These are phyloP conservation scores for Fusarium vanettenii DNA, from an alignment of 2,329 filamentous ascomycete genomes.

Conservation along the genomic window DNA sequence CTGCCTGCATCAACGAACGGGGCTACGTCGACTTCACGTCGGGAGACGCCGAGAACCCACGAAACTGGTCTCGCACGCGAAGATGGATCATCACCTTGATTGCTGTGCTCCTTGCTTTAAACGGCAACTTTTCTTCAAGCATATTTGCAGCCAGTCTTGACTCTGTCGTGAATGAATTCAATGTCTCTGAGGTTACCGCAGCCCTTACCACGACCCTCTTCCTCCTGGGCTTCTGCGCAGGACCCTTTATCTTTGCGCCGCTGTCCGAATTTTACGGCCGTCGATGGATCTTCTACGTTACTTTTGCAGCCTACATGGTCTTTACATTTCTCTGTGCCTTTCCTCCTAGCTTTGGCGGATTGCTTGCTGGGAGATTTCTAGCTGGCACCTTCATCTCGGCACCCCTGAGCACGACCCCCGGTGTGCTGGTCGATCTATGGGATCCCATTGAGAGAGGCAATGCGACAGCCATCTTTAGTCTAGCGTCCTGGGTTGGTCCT, in stretches of 20 bases:
- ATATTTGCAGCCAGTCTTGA: constrained; percentile 49
- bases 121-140: constrained; percentile 63
- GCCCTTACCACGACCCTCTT: constrained; percentile 65
- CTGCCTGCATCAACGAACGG: constrained; percentile 59
- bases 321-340: constrained; percentile 67
- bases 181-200: constrained; percentile 59
- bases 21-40: constrained; percentile 64
- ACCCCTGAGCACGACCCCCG: constrained; percentile 60
- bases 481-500: constrained; percentile 66
- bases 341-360: constrained; percentile 62
- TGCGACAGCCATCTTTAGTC: constrained; percentile 64
- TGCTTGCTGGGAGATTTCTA: constrained; percentile 66
- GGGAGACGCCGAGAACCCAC: constrained; percentile 62
- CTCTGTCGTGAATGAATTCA: constrained; percentile 50
- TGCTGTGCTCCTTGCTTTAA: constrained; percentile 61
- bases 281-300: constrained; percentile 63
- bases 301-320: constrained; percentile 60
- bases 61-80: constrained; percentile 58
- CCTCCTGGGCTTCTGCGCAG: constrained; percentile 67
- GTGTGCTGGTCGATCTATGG: constrained; percentile 66
- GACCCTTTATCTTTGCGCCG: constrained; percentile 69
- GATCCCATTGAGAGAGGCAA: constrained; percentile 62
- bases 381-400: constrained; percentile 67
- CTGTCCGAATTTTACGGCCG: constrained; percentile 68
- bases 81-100: constrained; percentile 55